Percentiles rank a stretch among this genome's conserved stretches.
Conservation (phyloP, 2,329 filamentous ascomycete genomes). For the Leptographium procerum region DNA sequence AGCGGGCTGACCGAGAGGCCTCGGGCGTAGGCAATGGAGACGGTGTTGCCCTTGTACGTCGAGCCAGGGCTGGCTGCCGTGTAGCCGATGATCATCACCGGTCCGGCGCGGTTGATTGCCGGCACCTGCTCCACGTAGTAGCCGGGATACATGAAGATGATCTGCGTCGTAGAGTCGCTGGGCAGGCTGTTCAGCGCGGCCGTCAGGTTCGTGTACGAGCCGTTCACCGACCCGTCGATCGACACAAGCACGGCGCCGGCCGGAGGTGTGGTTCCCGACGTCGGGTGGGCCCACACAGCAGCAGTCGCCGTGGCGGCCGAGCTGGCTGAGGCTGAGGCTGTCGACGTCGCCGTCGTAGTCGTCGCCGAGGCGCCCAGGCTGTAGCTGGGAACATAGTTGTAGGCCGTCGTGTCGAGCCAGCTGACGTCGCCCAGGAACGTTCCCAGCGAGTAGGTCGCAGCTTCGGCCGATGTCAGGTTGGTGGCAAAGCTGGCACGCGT, state of each 20-base stretch:
- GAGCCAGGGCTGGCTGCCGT: slow-evolving; percentile 16
- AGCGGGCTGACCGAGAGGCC: slow-evolving; percentile 23
- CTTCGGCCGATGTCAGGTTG: slow-evolving; percentile 22
- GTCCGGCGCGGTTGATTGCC: slow-evolving; percentile 32
- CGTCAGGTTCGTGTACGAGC: slow-evolving; percentile 19
- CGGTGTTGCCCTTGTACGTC: slow-evolving; percentile 42
- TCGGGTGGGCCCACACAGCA: slow-evolving; percentile 23
- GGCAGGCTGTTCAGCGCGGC: slow-evolving; percentile 17
- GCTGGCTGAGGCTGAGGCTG: background rate
- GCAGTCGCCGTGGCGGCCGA: slow-evolving; percentile 13
- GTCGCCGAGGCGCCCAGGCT: slow-evolving; percentile 6
- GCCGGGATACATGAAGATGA: slow-evolving; percentile 49
- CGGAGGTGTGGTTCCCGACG: slow-evolving; percentile 28
- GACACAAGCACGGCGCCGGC: slow-evolving; percentile 30
- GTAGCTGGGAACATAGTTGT: slow-evolving; percentile 25
- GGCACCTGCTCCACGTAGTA: slow-evolving; percentile 50
- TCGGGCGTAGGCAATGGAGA: slow-evolving; percentile 35
- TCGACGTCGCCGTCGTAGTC: background rate
- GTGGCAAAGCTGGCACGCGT: slow-evolving; percentile 23
- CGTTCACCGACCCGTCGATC: slow-evolving; percentile 14
- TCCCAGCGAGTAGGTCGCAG: slow-evolving; percentile 21
- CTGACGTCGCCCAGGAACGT: slow-evolving; percentile 27
- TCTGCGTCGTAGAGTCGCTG: slow-evolving; percentile 11
- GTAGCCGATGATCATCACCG: slow-evolving; percentile 34
- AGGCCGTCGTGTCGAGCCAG: slow-evolving; percentile 30